Base-by-base conservation (phyloP, 1,284 basidiomycete genomes). In the Ganoderma leucocontextum region DNA sequence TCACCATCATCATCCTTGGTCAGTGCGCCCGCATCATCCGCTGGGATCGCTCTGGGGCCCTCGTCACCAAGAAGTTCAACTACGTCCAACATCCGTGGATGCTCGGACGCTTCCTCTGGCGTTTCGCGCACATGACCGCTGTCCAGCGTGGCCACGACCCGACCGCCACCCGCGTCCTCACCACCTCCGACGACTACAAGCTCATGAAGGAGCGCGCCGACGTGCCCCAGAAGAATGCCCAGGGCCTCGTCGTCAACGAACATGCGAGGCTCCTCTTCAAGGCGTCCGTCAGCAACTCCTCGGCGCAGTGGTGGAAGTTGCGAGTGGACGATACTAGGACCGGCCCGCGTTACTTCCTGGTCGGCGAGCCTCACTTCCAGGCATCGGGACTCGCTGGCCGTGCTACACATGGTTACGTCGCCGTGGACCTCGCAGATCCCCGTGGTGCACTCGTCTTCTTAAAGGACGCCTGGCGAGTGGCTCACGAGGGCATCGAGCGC, bases 21-120 rank as follows among this genome's bases (percentile, higher is more conserved):
- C 25, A 63, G 9, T 62, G 44, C 38, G 68, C 60, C 8, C 69
- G 73, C 25, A 25, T 74, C 35, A 12, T 63, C 25, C 47, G 63
- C 17, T 44, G 58, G 47, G 72, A 74, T 35, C 60, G 68, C 19
- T 49, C 70, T 0, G 68, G 68, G 13, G 15, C 61, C n/a, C 22
- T 66, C 57, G 60, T 64, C 13, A 62, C 62, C 2, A 29, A 66
- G 60, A 63, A 68, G 59, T 65, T 73, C 66, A 38, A 66, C 62
- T 73, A 73, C 59, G 47, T 42, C 15, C 1, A 60, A 15, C 41
- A 72, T 1, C 49, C 39, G 12, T 39, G n/a, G 42, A 19, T 42
- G 35, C 62, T 74, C 5, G 47, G 13, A 15, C 42, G 66, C 5
- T 73, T 75, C 66, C 35, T 74, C 42, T 69, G 61, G 62, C 69